Conservation (phyloP, 2,329 filamentous ascomycete genomes). For the Eutypella sp. region DNA sequence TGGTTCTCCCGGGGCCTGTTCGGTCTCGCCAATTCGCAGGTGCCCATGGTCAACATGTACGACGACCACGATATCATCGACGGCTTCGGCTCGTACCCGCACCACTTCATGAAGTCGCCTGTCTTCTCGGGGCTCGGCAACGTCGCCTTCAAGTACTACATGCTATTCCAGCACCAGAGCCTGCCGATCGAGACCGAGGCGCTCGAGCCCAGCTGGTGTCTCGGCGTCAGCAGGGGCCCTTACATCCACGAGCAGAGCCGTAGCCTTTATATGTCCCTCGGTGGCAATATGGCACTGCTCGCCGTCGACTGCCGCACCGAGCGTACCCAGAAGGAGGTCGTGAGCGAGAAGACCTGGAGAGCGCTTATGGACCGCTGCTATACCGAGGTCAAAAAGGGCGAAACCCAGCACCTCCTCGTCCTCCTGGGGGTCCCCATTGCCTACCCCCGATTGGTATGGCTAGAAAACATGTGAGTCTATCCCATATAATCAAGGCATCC, state of each 20-base stretch:
- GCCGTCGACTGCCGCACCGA: conserved; percentile 91
- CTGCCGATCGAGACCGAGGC: conserved; percentile 72
- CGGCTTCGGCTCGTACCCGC: conserved; percentile 88
- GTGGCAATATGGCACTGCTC: conserved; percentile 72
- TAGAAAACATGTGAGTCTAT: conserved; percentile 60
- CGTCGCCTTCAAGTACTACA: conserved; percentile 96
- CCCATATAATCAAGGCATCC: background rate
- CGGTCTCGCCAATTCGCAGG: conserved; percentile 86
- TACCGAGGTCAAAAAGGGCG: conserved; percentile 73
- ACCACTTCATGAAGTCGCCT: conserved; percentile 84
- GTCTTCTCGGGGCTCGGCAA: conserved; percentile 87
- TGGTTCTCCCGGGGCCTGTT: conserved; percentile 98
- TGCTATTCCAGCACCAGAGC: conserved; percentile 97
- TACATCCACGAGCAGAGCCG: conserved; percentile 86
- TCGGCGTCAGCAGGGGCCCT: conserved; percentile 75
- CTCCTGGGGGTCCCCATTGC: conserved; percentile 79
- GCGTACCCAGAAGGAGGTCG: conserved; percentile 73
- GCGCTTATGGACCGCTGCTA: conserved; percentile 82
- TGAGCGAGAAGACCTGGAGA: conserved; percentile 78
- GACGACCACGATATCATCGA: conserved; percentile 92
- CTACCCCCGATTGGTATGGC: conserved; percentile 71
- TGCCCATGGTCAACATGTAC: conserved; percentile 97
- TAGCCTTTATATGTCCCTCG: conserved; percentile 80
- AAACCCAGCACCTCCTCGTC: conserved; percentile 86
- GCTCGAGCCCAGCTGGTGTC: conserved; percentile 85